These are phyloP conservation scores for Debaryomyces sp. DNA, from an alignment of 1,139 yeast genomes.

Conservation along the genomic window DNA sequence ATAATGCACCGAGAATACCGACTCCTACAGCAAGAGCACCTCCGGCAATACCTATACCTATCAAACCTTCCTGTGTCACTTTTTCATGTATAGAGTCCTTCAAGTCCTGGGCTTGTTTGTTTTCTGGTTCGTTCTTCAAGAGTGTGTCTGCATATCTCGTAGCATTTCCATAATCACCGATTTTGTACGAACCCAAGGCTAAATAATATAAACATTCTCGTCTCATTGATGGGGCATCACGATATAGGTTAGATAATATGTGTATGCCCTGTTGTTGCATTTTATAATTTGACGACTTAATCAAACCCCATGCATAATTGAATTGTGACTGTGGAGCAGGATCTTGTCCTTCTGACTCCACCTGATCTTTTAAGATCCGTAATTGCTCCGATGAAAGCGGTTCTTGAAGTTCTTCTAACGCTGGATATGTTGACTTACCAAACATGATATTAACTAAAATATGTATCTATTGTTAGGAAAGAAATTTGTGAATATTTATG, in stretches of 20 bases:
- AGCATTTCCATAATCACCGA: constrained; percentile 86
- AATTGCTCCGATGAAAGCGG: constrained; percentile 79
- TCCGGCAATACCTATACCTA: constrained; percentile 85
- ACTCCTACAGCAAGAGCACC: constrained; percentile 85
- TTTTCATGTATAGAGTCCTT: constrained; percentile 80
- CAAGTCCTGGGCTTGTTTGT: constrained; percentile 72
- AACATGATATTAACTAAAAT: background rate
- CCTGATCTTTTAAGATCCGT: constrained; percentile 73
- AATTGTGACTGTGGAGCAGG: constrained; percentile 84
- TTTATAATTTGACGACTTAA: constrained; percentile 62
- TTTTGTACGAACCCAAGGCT: constrained; percentile 83
- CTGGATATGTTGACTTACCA: constrained; percentile 32
- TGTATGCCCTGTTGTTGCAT: constrained; percentile 82
- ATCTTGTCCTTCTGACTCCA: constrained; percentile 76
- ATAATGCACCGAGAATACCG: constrained; percentile 60
- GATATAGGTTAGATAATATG: constrained; percentile 71
- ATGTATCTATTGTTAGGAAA: background rate
- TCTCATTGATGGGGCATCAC: constrained; percentile 78
- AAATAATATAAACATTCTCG: constrained; percentile 89
- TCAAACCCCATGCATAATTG: constrained; percentile 95
- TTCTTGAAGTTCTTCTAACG: constrained; percentile 45
- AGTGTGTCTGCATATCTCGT: constrained; percentile 82
- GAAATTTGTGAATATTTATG: background rate
- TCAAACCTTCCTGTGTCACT: constrained; percentile 82
- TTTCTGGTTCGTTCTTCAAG: constrained; percentile 78